phyloP scores from a whole-genome alignment of 225 moss, liverwort and hornwort species.

The Lunularia cruciata region DNA sequence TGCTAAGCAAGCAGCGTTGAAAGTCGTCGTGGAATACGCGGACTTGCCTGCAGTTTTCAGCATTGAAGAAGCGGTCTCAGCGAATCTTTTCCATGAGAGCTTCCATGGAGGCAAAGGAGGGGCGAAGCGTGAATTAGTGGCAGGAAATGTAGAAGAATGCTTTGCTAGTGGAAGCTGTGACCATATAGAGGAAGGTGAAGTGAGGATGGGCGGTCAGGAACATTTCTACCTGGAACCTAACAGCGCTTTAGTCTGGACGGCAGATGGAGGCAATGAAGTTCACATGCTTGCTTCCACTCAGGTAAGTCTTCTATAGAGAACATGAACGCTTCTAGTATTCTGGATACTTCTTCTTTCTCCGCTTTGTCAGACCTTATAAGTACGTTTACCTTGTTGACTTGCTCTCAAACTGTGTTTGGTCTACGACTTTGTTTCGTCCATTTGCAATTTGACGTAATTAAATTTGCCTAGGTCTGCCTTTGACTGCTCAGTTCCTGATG shows the following conservation, averaged over 20 bases:
- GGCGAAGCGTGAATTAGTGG: slow-evolving; percentile 57
- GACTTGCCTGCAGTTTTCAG: slow-evolving; percentile 72
- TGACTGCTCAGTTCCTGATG: background rate
- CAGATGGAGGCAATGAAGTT: slow-evolving; percentile 82
- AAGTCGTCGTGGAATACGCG: slow-evolving; percentile 67
- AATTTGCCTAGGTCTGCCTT: background rate
- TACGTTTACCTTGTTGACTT: too few species aligned
- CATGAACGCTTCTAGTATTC: background rate
- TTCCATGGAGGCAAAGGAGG: slow-evolving; percentile 40
- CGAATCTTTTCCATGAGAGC: slow-evolving; percentile 51
- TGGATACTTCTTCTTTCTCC: background rate
- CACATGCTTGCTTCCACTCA: slow-evolving; percentile 90
- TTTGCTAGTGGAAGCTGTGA: slow-evolving; percentile 53
- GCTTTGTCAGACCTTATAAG: background rate
- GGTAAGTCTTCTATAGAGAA: slow-evolving; percentile 20
- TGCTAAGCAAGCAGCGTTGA: slow-evolving; percentile 84
- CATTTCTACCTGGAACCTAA: slow-evolving; percentile 95
- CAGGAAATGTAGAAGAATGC: slow-evolving; percentile 66
- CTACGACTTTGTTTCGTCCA: background rate
- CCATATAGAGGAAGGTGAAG: slow-evolving; percentile 64
- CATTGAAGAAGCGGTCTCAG: slow-evolving; percentile 67
- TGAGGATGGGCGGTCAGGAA: slow-evolving; percentile 94
- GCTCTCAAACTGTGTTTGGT: background rate
- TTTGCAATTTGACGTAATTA: background rate
- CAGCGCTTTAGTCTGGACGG: slow-evolving; percentile 78